Conservation (phyloP, 805 yeast species). For the Hanseniaspora thailandica region DNA sequence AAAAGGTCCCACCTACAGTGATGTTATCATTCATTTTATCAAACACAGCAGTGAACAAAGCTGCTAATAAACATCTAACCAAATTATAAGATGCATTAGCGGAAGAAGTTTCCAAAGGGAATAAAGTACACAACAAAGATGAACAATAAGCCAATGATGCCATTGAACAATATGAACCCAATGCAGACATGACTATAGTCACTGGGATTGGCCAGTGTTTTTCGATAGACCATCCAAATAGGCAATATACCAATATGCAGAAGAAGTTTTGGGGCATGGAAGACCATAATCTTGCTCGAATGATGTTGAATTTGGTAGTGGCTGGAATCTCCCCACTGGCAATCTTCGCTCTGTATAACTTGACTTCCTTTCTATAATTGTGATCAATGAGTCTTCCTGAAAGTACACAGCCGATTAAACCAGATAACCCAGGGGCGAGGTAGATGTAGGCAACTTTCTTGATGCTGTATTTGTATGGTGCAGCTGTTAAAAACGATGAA, state of each 20-base stretch:
- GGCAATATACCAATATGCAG: conserved; percentile 32
- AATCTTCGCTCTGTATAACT: conserved; percentile 28
- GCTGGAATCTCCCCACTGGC: conserved; percentile 18
- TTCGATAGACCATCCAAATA: conserved; percentile 68
- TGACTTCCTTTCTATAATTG: conserved; percentile 25
- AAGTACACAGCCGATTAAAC: conserved; percentile 46
- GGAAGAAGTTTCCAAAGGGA: conserved; percentile 59
- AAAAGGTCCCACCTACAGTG: conserved; percentile 68
- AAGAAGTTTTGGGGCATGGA: conserved; percentile 36
- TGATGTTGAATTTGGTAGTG: conserved; percentile 40
- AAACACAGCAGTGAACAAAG: conserved; percentile 59
- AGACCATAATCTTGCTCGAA: conserved; percentile 38
- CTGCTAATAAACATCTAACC: conserved; percentile 61
- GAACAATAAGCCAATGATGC: conserved; percentile 46
- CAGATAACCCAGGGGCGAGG: conserved; percentile 61
- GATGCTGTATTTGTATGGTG: conserved; percentile 41
- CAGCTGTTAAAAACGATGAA: conserved; percentile 37
- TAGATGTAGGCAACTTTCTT: conserved; percentile 58
- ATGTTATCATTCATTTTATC: conserved; percentile 45
- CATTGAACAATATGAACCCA: conserved; percentile 42
- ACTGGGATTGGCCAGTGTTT: conserved; percentile 42
- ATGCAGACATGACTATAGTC: conserved; percentile 37
- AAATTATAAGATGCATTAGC: conserved; percentile 64
- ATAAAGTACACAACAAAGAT: conserved; percentile 65
- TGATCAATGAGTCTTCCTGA: conserved; percentile 49